Percentiles rank a stretch among this genome's conserved stretches.
Evolutionary conservation across 345 rosid species (phyloP).

Genomic region (Raphanus raphanistrum): DNA sequence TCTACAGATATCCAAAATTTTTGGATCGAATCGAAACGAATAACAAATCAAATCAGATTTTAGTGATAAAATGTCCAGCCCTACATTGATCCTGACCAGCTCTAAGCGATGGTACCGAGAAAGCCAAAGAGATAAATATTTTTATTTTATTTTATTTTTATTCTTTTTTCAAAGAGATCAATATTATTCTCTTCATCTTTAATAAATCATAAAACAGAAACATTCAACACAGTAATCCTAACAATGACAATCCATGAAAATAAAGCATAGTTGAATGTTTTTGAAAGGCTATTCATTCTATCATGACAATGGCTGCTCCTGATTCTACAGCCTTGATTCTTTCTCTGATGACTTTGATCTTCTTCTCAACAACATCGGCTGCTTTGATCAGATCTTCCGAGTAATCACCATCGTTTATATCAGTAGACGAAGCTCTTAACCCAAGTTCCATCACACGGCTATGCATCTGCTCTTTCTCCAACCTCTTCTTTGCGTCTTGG

Average conservation of each 20-base stretch:
- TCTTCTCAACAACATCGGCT: slow-evolving; percentile 27
- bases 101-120: not conserved
- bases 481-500: slow-evolving; percentile 38
- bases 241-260: slow-evolving; percentile 10
- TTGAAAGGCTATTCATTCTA: not conserved
- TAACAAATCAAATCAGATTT: too few species aligned
- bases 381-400: slow-evolving; percentile 30
- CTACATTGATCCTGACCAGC: not conserved
- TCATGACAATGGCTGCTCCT: not conserved
- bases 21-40: too few species aligned
- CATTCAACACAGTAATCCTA: not conserved
- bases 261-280: not conserved
- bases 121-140: not conserved
- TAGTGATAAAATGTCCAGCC: too few species aligned
- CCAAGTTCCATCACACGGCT: slow-evolving; percentile 41
- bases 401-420: slow-evolving; percentile 22
- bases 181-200: not conserved
- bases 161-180: not conserved
- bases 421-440: not conserved
- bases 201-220: not conserved
- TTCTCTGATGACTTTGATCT: slow-evolving; percentile 12
- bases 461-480: slow-evolving; percentile 37
- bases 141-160: too few species aligned
- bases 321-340: slow-evolving; percentile 20
- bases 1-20: too few species aligned